Conservation (phyloP, 2,329 filamentous ascomycete genomes). For the Ascocoryne sarcoides region DNA sequence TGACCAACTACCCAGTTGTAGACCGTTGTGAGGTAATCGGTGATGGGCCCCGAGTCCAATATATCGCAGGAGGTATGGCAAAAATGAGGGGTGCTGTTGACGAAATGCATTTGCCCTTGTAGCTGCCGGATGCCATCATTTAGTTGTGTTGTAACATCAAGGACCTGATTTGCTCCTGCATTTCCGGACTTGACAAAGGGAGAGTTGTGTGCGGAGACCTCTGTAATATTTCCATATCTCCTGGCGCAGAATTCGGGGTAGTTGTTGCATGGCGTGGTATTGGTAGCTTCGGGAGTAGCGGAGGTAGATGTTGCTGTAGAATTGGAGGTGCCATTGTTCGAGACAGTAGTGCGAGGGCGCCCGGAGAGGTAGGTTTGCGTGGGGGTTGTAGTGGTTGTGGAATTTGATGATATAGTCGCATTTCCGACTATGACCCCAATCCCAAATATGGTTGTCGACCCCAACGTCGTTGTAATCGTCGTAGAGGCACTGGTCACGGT, state of each 20-base stretch:
- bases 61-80: constrained; percentile 81
- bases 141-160: constrained; percentile 60
- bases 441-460: constrained; percentile 23
- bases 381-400: constrained; percentile 26
- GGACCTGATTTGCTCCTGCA: constrained; percentile 65
- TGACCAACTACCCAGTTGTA: constrained; percentile 63
- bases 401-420: constrained; percentile 19
- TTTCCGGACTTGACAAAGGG: constrained; percentile 65
- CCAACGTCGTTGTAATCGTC: constrained; percentile 20
- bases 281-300: constrained; percentile 42
- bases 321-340: constrained; percentile 40
- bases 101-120: constrained; percentile 55
- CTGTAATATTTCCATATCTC: constrained; percentile 73
- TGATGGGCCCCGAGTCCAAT: constrained; percentile 71
- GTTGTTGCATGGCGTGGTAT: constrained; percentile 74
- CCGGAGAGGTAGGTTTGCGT: constrained; percentile 32
- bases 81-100: constrained; percentile 58
- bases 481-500: constrained; percentile 18
- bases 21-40: constrained; percentile 62
- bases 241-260: constrained; percentile 67
- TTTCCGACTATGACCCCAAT: constrained; percentile 16
- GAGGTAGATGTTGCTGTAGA: constrained; percentile 38
- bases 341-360: constrained; percentile 22
- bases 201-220: constrained; percentile 72
- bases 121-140: constrained; percentile 65